These are phyloP conservation scores for Wallacemonas sp. DNA, from an alignment of 208 protist species.

Conservation along the genomic window DNA sequence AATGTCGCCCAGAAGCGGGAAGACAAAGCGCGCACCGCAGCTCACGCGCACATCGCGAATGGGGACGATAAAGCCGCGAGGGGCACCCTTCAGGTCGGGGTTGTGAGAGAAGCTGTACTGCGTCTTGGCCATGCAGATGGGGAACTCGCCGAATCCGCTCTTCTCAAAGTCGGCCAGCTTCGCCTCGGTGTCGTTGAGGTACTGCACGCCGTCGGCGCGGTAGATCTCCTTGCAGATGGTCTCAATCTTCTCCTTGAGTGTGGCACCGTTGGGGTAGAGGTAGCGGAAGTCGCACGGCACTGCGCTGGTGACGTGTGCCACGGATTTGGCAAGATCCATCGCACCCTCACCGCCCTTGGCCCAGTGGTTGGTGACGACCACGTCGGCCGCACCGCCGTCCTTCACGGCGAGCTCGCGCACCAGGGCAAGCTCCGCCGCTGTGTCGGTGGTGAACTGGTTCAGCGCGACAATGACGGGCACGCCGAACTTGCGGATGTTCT, in stretches of 20 bases:
- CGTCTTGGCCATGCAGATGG: conserved; percentile 99
- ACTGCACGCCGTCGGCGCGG: conserved; percentile 91
- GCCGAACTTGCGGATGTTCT: conserved; percentile 95
- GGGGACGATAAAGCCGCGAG: conserved; percentile 90
- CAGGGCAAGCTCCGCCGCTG: conserved; percentile 85
- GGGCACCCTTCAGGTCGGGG: conserved; percentile 88
- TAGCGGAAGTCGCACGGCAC: conserved; percentile 87
- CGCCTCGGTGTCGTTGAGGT: conserved; percentile 82
- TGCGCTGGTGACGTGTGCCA: conserved; percentile 74
- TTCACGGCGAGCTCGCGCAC: conserved; percentile 64
- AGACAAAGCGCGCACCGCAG: conserved; percentile 96
- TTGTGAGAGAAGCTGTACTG: conserved; percentile 96
- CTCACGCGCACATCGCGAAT: conserved; percentile 94
- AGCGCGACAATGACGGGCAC: conserved; percentile 96
- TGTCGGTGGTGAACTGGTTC: conserved; percentile 95
- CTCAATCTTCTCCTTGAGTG: conserved; percentile 97
- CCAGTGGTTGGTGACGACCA: conserved; percentile 94
- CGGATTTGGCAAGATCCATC: conserved; percentile 81
- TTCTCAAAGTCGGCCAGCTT: conserved; percentile 88
- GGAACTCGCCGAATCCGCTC: conserved; percentile 82
- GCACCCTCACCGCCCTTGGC: conserved; percentile 92
- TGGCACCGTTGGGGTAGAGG: conserved; percentile 86
- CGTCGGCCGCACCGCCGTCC: conserved; percentile 87
- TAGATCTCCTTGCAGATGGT: conserved; percentile 97
- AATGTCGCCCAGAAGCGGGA: conserved; percentile 94